Percentiles rank a stretch among this genome's conserved stretches.
These are phyloP conservation scores for Nemania diffusa DNA, from an alignment of 2,329 filamentous ascomycete genomes.

Conservation along the genomic window DNA sequence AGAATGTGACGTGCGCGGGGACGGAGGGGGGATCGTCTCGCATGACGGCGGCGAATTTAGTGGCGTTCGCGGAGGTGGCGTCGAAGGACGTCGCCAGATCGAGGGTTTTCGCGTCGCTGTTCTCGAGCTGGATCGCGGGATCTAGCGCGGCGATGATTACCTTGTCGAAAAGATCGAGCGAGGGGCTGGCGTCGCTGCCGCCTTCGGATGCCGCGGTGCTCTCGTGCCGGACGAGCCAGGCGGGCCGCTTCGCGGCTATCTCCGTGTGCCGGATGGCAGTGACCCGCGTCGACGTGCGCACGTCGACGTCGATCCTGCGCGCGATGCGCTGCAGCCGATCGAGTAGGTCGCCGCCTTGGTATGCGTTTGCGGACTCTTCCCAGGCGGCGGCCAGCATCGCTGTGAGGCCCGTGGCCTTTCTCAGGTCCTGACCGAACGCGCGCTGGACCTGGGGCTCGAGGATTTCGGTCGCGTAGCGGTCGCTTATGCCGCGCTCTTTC, in stretches of 20 bases:
- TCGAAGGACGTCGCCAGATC: constrained; percentile 10
- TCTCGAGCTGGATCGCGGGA: constrained; percentile 13
- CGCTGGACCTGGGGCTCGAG: constrained; percentile 40
- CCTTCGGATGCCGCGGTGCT: not conserved
- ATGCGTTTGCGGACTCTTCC: constrained; percentile 38
- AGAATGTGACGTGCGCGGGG: constrained; percentile 26
- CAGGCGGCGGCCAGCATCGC: constrained; percentile 37
- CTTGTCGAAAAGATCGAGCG: constrained; percentile 27
- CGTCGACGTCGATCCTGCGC: not conserved
- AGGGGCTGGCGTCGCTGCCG: not conserved
- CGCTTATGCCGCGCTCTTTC: constrained; percentile 35
- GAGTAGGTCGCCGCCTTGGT: constrained; percentile 37
- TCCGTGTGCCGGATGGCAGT: constrained; percentile 1
- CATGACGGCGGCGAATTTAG: not conserved
- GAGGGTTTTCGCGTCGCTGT: not conserved
- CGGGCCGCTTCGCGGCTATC: not conserved
- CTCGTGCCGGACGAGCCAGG: constrained; percentile 27
- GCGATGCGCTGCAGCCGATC: constrained; percentile 22
- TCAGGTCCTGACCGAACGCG: constrained; percentile 31
- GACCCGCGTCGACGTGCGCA: constrained; percentile 29
- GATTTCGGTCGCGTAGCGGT: constrained; percentile 37
- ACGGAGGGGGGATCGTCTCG: not conserved
- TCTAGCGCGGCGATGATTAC: constrained; percentile 27
- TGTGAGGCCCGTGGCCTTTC: constrained; percentile 35
- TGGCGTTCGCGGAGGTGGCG: not conserved